Conservation (phyloP, 2,329 filamentous ascomycete species). For the Penicillium sumatraense region DNA sequence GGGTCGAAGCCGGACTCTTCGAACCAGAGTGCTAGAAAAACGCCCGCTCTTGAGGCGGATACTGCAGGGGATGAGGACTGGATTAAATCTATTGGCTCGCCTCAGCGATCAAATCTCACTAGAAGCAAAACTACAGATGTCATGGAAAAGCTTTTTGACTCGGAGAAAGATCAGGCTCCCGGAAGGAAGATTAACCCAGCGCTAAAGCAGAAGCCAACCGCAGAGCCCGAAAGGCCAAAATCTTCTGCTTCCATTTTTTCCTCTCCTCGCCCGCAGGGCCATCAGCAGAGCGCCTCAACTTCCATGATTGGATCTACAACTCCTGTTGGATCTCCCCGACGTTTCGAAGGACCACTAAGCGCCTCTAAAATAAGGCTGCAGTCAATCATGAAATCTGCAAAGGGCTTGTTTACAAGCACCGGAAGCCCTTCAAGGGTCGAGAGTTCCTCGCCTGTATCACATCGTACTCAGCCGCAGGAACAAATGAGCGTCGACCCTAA, state of each 20-base stretch:
- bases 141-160: slow-evolving; percentile 55
- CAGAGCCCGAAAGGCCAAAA: slow-evolving; percentile 60
- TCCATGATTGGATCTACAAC: slow-evolving; percentile 65
- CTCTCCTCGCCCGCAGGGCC: slow-evolving; percentile 53
- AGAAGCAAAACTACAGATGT: slow-evolving; percentile 68
- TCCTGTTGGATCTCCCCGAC: slow-evolving; percentile 60
- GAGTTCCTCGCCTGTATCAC: slow-evolving; percentile 50
- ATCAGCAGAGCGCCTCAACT: slow-evolving; percentile 66
- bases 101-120: slow-evolving; percentile 55
- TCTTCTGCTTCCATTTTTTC: slow-evolving; percentile 66
- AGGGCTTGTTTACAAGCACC: slow-evolving; percentile 80
- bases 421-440: slow-evolving; percentile 64
- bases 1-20: slow-evolving; percentile 31
- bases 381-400: slow-evolving; percentile 86
- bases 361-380: slow-evolving; percentile 92
- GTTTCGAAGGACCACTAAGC: slow-evolving; percentile 79
- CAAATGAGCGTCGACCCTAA: slow-evolving; percentile 30
- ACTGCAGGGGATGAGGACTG: slow-evolving; percentile 57
- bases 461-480: slow-evolving; percentile 33
- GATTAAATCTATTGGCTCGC: slow-evolving; percentile 59
- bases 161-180: slow-evolving; percentile 31
- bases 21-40: slow-evolving; percentile 25
- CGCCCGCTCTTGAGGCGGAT: slow-evolving; percentile 25
- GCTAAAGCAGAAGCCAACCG: slow-evolving; percentile 10
- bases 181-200: slow-evolving; percentile 14